Evolutionary conservation across 441 rosid genomes (phyloP).

Genomic region (Pelargonium hybrid): DNA sequence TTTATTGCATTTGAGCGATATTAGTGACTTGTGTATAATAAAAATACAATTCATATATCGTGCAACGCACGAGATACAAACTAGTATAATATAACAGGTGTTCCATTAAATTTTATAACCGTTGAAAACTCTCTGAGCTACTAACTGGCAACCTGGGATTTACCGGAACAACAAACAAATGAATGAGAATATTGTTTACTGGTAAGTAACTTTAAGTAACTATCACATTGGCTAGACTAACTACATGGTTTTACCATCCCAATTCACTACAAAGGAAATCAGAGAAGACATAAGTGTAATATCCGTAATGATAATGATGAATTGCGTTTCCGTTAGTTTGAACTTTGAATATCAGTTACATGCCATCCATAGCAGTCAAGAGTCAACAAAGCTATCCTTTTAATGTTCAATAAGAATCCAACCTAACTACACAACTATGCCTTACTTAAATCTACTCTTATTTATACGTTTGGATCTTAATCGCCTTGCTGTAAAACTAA

Average conservation of each 20-base stretch:
- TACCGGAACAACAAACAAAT: neutral
- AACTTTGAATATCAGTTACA: no score
- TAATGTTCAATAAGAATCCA: no score
- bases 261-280: neutral
- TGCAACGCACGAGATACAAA: no score
- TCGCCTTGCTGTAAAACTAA: neutral
- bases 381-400: neutral
- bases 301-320: neutral
- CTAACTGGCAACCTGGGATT: neutral
- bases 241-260: neutral
- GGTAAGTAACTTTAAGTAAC: neutral
- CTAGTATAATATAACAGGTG: neutral
- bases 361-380: neutral
- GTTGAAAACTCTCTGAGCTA: neutral
- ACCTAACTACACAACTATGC: neutral
- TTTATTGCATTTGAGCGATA: no score
- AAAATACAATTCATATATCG: no score
- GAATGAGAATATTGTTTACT: neutral
- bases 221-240: neutral
- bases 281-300: neutral
- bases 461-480: neutral
- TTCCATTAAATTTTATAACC: neutral
- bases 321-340: neutral
- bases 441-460: neutral
- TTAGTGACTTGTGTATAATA: no score